Evolutionary conservation across 257 asterid genomes (phyloP).

Genomic region (Nicotiana undulata): DNA sequence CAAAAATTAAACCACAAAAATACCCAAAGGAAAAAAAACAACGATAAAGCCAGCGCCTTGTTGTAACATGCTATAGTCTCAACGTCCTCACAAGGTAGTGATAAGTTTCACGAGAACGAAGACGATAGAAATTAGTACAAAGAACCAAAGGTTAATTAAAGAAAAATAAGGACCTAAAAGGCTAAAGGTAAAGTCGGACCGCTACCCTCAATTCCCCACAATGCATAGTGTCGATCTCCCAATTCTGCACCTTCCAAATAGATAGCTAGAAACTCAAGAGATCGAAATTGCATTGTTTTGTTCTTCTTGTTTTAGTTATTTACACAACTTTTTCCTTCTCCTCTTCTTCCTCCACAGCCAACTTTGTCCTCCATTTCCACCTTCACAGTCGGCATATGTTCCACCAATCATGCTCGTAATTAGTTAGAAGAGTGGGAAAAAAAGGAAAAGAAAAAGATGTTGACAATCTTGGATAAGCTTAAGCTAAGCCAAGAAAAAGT

Average conservation of each 20-base stretch:
- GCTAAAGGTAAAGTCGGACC: slow-evolving; percentile 41
- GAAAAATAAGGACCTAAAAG: not conserved
- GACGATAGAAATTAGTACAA: not conserved
- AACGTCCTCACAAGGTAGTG: not conserved
- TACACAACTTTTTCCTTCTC: slow-evolving; percentile 3
- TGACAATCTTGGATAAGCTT: slow-evolving; percentile 3
- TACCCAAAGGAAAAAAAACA: not conserved
- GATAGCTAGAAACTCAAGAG: slow-evolving; percentile 31
- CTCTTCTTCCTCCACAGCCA: slow-evolving; percentile 15
- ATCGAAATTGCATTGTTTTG: slow-evolving; percentile 36
- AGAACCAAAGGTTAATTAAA: not conserved
- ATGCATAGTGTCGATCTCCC: slow-evolving; percentile 37
- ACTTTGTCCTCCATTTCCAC: not conserved
- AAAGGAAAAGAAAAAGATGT: not conserved
- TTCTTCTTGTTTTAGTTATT: not conserved
- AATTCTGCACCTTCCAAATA: slow-evolving; percentile 8
- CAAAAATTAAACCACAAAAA: not conserved
- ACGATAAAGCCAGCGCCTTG: not conserved
- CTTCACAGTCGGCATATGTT: not conserved
- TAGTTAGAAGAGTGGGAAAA: not conserved
- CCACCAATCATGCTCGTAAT: slow-evolving; percentile 11
- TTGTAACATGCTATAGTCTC: not conserved
- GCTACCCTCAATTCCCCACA: slow-evolving; percentile 61
- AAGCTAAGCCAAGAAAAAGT: not conserved
- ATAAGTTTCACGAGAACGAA: not conserved